Evolutionary conservation across 495 filamentous ascomycete genomes (phyloP).

Genomic region (Hypoxylon lienhwacheense): DNA sequence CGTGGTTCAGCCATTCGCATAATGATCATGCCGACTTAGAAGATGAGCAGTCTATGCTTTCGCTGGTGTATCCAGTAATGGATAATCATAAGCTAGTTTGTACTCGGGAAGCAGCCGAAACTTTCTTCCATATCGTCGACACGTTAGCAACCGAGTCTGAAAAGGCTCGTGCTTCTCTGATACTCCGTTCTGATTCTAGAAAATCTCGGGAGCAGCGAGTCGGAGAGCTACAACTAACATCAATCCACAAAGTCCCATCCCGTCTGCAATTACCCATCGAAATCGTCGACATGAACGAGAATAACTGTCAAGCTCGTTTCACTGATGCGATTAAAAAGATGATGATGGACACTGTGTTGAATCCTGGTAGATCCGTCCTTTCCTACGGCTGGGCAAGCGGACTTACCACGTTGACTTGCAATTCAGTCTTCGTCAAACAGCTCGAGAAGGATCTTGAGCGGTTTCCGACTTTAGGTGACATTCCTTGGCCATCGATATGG

Average conservation of each 20-base stretch:
- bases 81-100: conserved; percentile 40
- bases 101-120: conserved; percentile 41
- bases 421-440: conserved; percentile 35
- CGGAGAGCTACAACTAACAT: conserved; percentile 30
- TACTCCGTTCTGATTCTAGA: conserved; percentile 32
- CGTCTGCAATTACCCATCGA: conserved; percentile 36
- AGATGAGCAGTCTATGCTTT: conserved; percentile 37
- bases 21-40: conserved; percentile 40
- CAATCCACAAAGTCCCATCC: conserved; percentile 34
- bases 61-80: conserved; percentile 40
- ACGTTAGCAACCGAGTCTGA: conserved; percentile 44
- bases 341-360: conserved; percentile 21
- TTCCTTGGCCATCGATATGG: conserved; percentile 38
- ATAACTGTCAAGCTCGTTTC: conserved; percentile 10
- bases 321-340: conserved; percentile 16
- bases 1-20: conserved; percentile 44
- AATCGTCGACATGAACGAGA: conserved; percentile 29
- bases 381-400: conserved; percentile 37
- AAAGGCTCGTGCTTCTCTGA: conserved; percentile 38
- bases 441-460: conserved; percentile 36
- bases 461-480: conserved; percentile 14
- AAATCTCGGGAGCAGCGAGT: conserved; percentile 29
- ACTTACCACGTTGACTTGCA: conserved; percentile 39
- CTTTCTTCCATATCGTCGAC: conserved; percentile 43
- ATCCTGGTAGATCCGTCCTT: conserved; percentile 39